Evolutionary conservation across 495 filamentous ascomycete species (phyloP).

Genomic region (Xylaria grammica): DNA sequence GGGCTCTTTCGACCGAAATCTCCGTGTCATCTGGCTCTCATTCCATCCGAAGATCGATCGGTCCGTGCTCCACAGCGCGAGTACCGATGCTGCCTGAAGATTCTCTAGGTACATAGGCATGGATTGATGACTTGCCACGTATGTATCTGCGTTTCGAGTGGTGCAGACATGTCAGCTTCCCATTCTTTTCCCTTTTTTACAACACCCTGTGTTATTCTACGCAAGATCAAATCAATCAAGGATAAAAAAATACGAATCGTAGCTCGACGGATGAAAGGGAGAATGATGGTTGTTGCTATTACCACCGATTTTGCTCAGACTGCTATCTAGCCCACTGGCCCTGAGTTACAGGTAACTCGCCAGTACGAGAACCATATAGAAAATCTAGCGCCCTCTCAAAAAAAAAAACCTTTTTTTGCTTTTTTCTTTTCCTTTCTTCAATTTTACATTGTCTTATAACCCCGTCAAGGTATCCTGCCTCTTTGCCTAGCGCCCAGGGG

Average conservation of each 20-base stretch:
- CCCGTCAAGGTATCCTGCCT: background rate
- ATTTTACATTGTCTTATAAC: background rate
- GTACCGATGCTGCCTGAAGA: constrained; percentile 17
- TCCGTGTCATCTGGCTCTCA: constrained; percentile 41
- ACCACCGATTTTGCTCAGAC: constrained; percentile 36
- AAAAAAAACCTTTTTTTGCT: constrained; percentile 27
- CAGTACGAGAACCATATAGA: constrained; percentile 32
- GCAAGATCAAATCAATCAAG: background rate
- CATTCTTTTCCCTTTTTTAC: background rate
- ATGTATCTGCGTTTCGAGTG: constrained; percentile 18
- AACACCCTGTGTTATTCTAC: background rate
- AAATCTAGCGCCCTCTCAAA: constrained; percentile 31
- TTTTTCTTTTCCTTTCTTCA: constrained; percentile 20
- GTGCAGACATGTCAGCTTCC: constrained; percentile 11
- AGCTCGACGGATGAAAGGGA: constrained; percentile 26
- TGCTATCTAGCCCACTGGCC: constrained; percentile 36
- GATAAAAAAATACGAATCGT: background rate
- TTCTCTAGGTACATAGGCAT: constrained; percentile 25
- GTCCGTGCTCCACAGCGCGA: constrained; percentile 6
- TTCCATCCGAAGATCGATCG: constrained; percentile 36
- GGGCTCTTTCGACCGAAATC: constrained; percentile 33
- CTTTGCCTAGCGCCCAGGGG: background rate
- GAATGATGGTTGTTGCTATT: constrained; percentile 21
- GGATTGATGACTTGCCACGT: constrained; percentile 3
- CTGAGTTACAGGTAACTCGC: constrained; percentile 19